These are phyloP conservation scores for Mycena galericulata DNA, from an alignment of 768 basidiomycete species.

Conservation along the genomic window DNA sequence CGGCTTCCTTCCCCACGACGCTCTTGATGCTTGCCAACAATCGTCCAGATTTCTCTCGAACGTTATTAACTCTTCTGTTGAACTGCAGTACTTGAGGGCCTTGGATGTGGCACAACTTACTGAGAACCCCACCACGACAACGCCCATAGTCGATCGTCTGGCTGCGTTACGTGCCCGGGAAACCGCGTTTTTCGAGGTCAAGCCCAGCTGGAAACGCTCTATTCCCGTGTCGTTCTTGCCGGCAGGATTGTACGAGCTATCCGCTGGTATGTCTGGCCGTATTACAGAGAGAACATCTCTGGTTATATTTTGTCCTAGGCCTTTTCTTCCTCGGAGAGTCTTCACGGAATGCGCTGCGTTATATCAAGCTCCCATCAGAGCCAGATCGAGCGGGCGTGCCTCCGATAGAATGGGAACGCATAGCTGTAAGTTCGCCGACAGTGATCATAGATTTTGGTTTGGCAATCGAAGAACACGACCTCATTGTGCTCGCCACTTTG, in stretches of 20 bases:
- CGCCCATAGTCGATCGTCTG: slow-evolving; percentile 24
- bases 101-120: neutral
- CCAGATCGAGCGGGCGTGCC: neutral
- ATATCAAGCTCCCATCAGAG: slow-evolving; percentile 23
- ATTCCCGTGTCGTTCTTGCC: slow-evolving; percentile 11
- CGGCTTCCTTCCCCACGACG: slow-evolving; percentile 1
- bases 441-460: slow-evolving; percentile 33
- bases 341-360: slow-evolving; percentile 13
- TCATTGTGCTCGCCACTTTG: slow-evolving; percentile 33
- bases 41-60: neutral
- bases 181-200: neutral
- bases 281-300: no score
- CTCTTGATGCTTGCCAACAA: neutral
- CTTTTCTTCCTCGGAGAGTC: slow-evolving; percentile 28
- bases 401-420: slow-evolving; percentile 16
- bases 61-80: slow-evolving; percentile 9
- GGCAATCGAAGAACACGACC: slow-evolving; percentile 35
- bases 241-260: slow-evolving; percentile 30
- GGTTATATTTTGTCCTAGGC: neutral
- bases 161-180: slow-evolving; percentile 14
- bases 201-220: slow-evolving; percentile 13
- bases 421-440: neutral
- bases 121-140: slow-evolving; percentile 11
- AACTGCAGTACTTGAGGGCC: slow-evolving; percentile 24
- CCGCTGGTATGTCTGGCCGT: neutral